Conservation (phyloP, 2,329 filamentous ascomycete species). For the Clathrospora elynae region DNA sequence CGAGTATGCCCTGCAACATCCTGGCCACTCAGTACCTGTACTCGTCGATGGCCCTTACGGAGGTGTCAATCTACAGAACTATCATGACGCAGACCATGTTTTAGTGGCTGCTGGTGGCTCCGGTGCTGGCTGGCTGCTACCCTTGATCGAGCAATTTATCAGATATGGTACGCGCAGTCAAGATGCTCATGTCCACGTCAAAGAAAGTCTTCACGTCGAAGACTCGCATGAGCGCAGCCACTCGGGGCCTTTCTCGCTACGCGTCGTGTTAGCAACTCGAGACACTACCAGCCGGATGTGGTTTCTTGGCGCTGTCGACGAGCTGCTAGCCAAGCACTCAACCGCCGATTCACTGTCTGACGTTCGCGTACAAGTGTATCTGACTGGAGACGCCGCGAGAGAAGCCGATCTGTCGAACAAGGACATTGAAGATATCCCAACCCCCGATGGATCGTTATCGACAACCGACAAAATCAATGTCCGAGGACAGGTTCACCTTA, state of each 20-base stretch:
- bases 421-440: background rate
- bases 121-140: slow-evolving; percentile 60
- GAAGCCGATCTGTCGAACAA: slow-evolving; percentile 1
- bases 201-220: no score
- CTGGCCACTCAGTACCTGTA: slow-evolving; percentile 49
- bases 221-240: background rate
- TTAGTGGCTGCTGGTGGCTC: slow-evolving; percentile 62
- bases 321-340: slow-evolving; percentile 32
- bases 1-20: slow-evolving; percentile 15
- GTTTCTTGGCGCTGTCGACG: slow-evolving; percentile 42
- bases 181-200: no score
- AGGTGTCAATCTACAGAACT: slow-evolving; percentile 49
- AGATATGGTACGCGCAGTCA: background rate
- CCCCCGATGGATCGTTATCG: background rate
- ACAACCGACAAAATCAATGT: background rate
- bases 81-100: slow-evolving; percentile 46
- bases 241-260: slow-evolving; percentile 19
- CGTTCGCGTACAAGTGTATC: slow-evolving; percentile 30
- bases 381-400: slow-evolving; percentile 32
- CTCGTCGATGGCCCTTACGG: slow-evolving; percentile 66
- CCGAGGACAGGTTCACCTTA: background rate
- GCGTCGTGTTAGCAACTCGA: slow-evolving; percentile 46
- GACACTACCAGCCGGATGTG: slow-evolving; percentile 44
- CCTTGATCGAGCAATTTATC: slow-evolving; percentile 51
- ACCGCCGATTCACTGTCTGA: slow-evolving; percentile 12